These are phyloP conservation scores for Epichloe elymi DNA, from an alignment of 2,329 filamentous ascomycete genomes.

Conservation along the genomic window DNA sequence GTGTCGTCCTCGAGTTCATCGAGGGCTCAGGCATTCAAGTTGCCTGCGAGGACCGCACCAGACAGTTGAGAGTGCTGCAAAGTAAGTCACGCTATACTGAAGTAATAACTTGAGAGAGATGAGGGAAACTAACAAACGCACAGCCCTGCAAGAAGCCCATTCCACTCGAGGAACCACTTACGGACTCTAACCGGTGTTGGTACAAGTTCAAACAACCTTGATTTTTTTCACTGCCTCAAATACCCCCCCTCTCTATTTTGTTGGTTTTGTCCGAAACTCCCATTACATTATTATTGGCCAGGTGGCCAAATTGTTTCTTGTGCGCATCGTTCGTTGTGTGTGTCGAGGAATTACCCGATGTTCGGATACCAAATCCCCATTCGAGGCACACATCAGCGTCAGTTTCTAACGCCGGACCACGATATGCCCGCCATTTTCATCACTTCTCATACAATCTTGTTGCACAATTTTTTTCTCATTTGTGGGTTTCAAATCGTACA, in stretches of 20 bases:
- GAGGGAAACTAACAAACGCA: neutral
- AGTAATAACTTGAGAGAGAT: neutral
- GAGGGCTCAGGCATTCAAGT: constrained; percentile 49
- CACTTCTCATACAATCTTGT: neutral
- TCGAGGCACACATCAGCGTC: neutral
- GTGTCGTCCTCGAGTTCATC: constrained; percentile 49
- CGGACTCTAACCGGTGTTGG: constrained; percentile 13
- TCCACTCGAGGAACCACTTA: constrained; percentile 19
- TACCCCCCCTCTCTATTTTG: neutral
- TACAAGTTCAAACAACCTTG: neutral
- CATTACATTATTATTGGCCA: neutral
- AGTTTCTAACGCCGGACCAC: neutral
- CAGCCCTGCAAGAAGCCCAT: constrained; percentile 25
- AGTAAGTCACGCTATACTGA: constrained; percentile 27
- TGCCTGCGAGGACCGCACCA: constrained; percentile 48
- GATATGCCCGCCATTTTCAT: neutral
- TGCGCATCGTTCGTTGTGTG: neutral
- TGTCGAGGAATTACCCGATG: too few relatives aligned
- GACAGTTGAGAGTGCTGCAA: constrained; percentile 41
- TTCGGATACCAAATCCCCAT: neutral
- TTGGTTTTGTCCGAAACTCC: neutral
- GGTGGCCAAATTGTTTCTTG: neutral
- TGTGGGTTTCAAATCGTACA: neutral
- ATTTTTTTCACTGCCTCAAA: neutral
- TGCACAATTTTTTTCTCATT: neutral